Conservation (phyloP, 75 land plant genomes). For the Cunninghamia lanceolata region DNA sequence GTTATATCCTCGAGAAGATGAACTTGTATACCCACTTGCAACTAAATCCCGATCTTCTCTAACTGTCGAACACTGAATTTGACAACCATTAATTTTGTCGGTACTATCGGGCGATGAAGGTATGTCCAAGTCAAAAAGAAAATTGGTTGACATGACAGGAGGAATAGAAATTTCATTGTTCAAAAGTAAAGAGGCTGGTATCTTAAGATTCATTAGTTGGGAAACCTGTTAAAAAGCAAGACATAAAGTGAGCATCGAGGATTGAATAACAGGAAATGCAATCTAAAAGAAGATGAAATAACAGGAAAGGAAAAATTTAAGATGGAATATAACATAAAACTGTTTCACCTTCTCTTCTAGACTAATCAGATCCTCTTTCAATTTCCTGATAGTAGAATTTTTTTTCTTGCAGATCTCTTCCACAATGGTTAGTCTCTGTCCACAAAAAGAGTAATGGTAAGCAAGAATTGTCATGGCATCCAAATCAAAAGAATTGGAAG, state of each 20-base stretch:
- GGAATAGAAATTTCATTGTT: slow-evolving; percentile 1
- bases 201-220: slow-evolving; percentile 33
- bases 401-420: slow-evolving; percentile 75
- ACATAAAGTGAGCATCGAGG: not conserved
- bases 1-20: not conserved
- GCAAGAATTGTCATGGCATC: not conserved
- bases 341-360: slow-evolving; percentile 66
- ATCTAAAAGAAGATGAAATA: not conserved
- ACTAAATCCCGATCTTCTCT: not conserved
- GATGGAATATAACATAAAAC: no score
- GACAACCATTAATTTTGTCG: not conserved
- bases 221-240: slow-evolving; percentile 28
- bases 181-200: slow-evolving; percentile 26
- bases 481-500: not conserved
- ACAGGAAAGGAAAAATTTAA: not conserved
- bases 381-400: slow-evolving; percentile 40
- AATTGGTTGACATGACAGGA: slow-evolving; percentile 46
- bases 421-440: slow-evolving; percentile 62
- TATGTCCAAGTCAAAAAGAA: slow-evolving; percentile 62
- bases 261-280: not conserved
- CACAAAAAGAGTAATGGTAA: not conserved
- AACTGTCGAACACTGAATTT: not conserved
- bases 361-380: slow-evolving; percentile 57
- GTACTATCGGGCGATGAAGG: slow-evolving; percentile 4
- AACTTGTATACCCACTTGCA: not conserved